Base-by-base conservation (phyloP, 805 yeast species). In the Candida silvatica region DNA sequence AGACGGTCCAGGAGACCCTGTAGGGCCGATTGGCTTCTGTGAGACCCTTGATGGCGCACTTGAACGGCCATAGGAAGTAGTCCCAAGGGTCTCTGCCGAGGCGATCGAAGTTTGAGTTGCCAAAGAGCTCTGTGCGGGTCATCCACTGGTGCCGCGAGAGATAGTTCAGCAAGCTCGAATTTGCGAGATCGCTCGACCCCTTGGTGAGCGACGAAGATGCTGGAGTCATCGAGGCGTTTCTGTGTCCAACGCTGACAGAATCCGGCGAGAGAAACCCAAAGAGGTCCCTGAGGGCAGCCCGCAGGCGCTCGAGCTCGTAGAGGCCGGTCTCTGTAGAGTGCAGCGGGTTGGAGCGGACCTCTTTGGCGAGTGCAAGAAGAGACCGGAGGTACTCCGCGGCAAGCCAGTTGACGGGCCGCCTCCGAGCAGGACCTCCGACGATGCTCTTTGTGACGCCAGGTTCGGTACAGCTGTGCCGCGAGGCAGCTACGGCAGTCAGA, bases 21-120 rank as follows among this genome's bases (percentile, higher is more conserved):
- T n/a, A 35, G 14, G 24, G 11, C 24, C 24, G 20, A 17, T 23
- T 22, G 12, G 15, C 16, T 8, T 35, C 15, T 9, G 17, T 30
- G 26, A 15, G 19, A 5, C 36, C 36, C 15, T 27, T 16, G 14
- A 27, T 17, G 4, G 20, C 7, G 26, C 39, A 38, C 25, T 38
- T 35, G 16, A 35, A 38, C 5, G 30, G 14, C 24, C 34, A 32
- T 8, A 35, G 25, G 17, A 31, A 38, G 25, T 35, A 38, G 19
- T 22, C 32, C 41, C 41, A 38, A 11, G 30, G 20, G 14, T 20
- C 27, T 14, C 33, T 15, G 6, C 28, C 28, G 17, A 37, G 26
- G 14, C 24, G n/a, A 20, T 27, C 28, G n/a, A 38, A 17, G 11
- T 15, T 15, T 7, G 38, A 22, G 17, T 38, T 31, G 4, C 37